Conservation (phyloP, 257 asterid genomes). For the Nyctanthes arbortristis region DNA sequence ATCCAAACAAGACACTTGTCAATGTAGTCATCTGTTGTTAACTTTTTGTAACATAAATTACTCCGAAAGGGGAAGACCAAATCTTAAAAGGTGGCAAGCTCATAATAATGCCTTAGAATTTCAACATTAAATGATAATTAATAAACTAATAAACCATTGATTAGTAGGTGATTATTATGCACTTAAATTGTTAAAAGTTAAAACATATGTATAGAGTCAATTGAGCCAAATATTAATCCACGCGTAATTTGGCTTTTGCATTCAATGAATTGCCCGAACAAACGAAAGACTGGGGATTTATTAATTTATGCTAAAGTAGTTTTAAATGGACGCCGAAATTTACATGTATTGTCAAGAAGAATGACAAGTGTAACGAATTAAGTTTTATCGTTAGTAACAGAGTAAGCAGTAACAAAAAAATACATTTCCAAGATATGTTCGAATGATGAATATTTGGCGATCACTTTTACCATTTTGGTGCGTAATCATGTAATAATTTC, state of each 20-base stretch:
- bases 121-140: neutral
- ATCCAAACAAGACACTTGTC: constrained; percentile 20
- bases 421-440: too few species aligned
- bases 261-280: neutral
- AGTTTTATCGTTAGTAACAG: neutral
- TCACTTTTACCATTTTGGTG: too few species aligned
- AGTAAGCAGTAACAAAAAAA: neutral
- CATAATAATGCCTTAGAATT: neutral
- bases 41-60: neutral
- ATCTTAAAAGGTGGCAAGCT: neutral
- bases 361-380: neutral
- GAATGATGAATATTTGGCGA: too few species aligned
- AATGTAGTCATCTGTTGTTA: neutral
- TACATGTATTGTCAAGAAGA: neutral
- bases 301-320: neutral
- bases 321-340: neutral
- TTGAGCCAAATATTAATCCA: neutral
- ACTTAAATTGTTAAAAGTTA: too few species aligned
- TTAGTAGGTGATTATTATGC: neutral
- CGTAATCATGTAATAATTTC: too few species aligned
- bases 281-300: too few species aligned
- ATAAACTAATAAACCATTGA: neutral
- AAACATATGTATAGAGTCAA: neutral
- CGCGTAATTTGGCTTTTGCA: neutral
- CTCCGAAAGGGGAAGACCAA: constrained; percentile 1